Evolutionary conservation across 805 yeast genomes (phyloP).

Genomic region (Ogataea allantospora): DNA sequence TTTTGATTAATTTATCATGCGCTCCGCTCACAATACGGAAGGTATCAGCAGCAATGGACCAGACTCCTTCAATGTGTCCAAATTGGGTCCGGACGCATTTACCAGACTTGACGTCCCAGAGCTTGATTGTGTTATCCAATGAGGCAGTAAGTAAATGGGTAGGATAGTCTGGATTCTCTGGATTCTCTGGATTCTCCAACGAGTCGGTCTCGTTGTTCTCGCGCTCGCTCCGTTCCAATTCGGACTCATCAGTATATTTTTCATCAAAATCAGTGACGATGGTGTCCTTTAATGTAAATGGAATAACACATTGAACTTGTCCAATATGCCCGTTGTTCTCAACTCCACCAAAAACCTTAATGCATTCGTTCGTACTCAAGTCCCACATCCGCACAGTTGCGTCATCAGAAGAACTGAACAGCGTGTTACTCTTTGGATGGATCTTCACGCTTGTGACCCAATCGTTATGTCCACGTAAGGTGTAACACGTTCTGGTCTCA

Average conservation of each 20-base stretch:
- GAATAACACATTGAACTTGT: conserved; percentile 90
- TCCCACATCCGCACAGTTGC: conserved; percentile 96
- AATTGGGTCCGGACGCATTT: conserved; percentile 90
- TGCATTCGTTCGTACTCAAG: conserved; percentile 71
- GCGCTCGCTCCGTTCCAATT: conserved; percentile 28
- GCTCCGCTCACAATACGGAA: conserved; percentile 94
- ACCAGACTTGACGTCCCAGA: conserved; percentile 89
- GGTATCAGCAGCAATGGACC: conserved; percentile 95
- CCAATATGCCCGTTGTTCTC: conserved; percentile 84
- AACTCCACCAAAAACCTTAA: conserved; percentile 74
- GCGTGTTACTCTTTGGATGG: conserved; percentile 72
- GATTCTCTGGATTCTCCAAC: conserved; percentile 30
- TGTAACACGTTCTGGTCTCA: conserved; percentile 86
- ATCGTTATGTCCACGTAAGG: conserved; percentile 89
- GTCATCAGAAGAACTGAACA: conserved; percentile 89
- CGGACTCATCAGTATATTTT: conserved; percentile 22
- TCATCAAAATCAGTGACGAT: conserved; percentile 36
- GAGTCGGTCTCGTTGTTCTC: conserved; percentile 24
- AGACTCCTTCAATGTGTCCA: conserved; percentile 97
- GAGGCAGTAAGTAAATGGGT: conserved; percentile 86
- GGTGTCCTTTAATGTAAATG: conserved; percentile 68
- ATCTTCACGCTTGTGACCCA: conserved; percentile 90
- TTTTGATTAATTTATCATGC: conserved; percentile 83
- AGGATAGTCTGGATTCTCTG: conserved; percentile 49
- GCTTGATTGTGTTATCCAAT: conserved; percentile 85